Base-by-base conservation (phyloP, 495 filamentous ascomycete species). In the Lentithecium fluviatile region DNA sequence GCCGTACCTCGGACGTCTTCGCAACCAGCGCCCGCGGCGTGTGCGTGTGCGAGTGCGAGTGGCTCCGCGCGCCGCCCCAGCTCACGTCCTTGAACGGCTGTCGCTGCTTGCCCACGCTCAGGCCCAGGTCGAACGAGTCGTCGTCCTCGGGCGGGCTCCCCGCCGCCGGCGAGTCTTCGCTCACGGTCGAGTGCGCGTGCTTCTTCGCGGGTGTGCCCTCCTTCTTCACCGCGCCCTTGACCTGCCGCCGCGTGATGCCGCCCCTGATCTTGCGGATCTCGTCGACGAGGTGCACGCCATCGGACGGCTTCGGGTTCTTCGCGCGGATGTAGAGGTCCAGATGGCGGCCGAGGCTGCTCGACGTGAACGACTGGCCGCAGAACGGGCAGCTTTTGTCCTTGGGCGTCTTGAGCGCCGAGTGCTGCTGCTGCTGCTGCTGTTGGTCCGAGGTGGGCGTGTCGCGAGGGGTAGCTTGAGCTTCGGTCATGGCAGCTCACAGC, bases 311-410 rank as follows among this genome's bases (percentile, higher is more conserved):
- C 5, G 87, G 85, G 69, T 96, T 95, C 74, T 89, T 92, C 65
- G 87, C 85, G 70, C 88, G 89, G 61, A 96, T 87, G 70, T 91
- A 96, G 34, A 94, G 81, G 70, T 96, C 91, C 24, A 96, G 82
- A 76, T 96, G 91, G 37, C 91, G 87, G 23, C 91, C 91, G n/a
- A 96, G 80, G 2, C 90, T 94, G 6, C 91, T 95, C 7, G 91
- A 95, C 2, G 91, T 96, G 65, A 95, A 96, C 2, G 84, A 73
- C 70, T 93, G 88, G 40, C 83, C 74, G 74, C 91, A 96, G 77
- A 88, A 96, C 19, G 87, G 88, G 71, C 91, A 96, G 67, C 78
- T 82, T 63, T 84, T 87, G 77, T 96, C 90, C 73, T 96, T 96
- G 56, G 68, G 78, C 60, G 76, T 74, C 24, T 76, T 69, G 45